phyloP scores from a whole-genome alignment of 495 filamentous ascomycete genomes.

The Saxispiralis lemnorum region DNA sequence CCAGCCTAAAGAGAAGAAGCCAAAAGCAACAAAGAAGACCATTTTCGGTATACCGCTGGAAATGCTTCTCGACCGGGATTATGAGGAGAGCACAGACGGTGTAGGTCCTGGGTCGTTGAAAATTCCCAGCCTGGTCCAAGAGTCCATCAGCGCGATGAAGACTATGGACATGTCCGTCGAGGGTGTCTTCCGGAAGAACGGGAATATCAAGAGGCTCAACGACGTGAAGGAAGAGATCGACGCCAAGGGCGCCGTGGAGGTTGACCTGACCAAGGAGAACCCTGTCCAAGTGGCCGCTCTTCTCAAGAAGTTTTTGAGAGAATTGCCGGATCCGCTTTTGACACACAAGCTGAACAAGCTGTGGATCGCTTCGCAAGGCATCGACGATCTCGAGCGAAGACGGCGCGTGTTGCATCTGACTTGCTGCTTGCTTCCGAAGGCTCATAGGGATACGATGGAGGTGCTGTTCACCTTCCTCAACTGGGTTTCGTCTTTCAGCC shows the following conservation, averaged over 20 bases:
- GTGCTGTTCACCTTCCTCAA: constrained; percentile 92
- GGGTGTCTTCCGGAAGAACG: constrained; percentile 97
- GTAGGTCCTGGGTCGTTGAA: constrained; percentile 79
- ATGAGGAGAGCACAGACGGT: constrained; percentile 87
- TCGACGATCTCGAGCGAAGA: constrained; percentile 66
- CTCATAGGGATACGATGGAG: constrained; percentile 85
- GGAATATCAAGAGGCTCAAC: constrained; percentile 79
- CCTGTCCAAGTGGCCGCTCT: constrained; percentile 89
- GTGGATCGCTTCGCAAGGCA: constrained; percentile 76
- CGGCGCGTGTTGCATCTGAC: constrained; percentile 74
- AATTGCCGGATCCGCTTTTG: constrained; percentile 85
- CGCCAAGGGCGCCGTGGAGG: constrained; percentile 54
- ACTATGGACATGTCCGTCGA: constrained; percentile 99
- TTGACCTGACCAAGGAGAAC: constrained; percentile 66
- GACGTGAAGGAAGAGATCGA: constrained; percentile 74
- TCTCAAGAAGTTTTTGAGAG: constrained; percentile 85
- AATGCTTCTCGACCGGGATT: constrained; percentile 74
- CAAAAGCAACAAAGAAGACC: constrained; percentile 61
- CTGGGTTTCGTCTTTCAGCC: constrained; percentile 92
- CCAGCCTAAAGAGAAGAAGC: constrained; percentile 40
- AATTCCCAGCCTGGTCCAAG: constrained; percentile 78
- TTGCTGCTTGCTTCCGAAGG: constrained; percentile 84
- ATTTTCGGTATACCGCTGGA: constrained; percentile 80
- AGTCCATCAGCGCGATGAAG: constrained; percentile 80
- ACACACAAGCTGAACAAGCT: constrained; percentile 88